Conservation (phyloP, 768 basidiomycete genomes). For the Lactarius quietus region DNA sequence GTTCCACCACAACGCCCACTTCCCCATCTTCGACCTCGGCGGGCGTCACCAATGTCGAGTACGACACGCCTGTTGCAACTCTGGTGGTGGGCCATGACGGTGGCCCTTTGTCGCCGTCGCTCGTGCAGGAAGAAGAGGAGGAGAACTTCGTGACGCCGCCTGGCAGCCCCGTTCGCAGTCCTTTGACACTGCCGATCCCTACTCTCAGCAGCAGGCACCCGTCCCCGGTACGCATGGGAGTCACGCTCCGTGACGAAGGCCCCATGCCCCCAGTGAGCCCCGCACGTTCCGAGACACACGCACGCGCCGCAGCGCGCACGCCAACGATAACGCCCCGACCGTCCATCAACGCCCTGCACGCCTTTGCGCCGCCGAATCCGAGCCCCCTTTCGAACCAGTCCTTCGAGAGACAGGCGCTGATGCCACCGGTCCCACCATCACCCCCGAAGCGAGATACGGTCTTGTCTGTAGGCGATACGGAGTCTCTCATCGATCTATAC, state of each 20-base stretch:
- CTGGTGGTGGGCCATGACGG: neutral
- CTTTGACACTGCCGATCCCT: constrained; percentile 4
- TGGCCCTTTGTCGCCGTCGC: constrained; percentile 8
- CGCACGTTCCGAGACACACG: constrained; percentile 14
- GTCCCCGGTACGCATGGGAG: constrained; percentile 16
- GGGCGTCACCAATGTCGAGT: constrained; percentile 4
- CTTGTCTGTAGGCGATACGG: constrained; percentile 22
- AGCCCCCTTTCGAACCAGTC: constrained; percentile 26
- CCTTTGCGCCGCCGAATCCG: constrained; percentile 24
- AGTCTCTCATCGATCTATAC: constrained; percentile 27
- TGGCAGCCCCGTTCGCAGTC: constrained; percentile 19
- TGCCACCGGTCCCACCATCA: neutral
- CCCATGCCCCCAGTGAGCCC: constrained; percentile 13
- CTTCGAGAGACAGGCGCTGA: constrained; percentile 11
- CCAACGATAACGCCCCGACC: constrained; percentile 16
- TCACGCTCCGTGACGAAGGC: constrained; percentile 20
- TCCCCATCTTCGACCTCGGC: constrained; percentile 14
- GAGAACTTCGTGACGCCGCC: constrained; percentile 22
- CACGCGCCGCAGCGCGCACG: constrained; percentile 1
- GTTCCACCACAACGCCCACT: constrained; percentile 8
- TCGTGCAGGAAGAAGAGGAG: constrained; percentile 23
- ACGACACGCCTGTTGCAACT: neutral
- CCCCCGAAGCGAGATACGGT: constrained; percentile 15
- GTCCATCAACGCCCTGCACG: constrained; percentile 7
- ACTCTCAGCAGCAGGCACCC: constrained; percentile 14